Evolutionary conservation across 1,284 basidiomycete genomes (phyloP), one percentile per base, ranked within the genome.

Genomic region (Vanrija sp.): DNA sequence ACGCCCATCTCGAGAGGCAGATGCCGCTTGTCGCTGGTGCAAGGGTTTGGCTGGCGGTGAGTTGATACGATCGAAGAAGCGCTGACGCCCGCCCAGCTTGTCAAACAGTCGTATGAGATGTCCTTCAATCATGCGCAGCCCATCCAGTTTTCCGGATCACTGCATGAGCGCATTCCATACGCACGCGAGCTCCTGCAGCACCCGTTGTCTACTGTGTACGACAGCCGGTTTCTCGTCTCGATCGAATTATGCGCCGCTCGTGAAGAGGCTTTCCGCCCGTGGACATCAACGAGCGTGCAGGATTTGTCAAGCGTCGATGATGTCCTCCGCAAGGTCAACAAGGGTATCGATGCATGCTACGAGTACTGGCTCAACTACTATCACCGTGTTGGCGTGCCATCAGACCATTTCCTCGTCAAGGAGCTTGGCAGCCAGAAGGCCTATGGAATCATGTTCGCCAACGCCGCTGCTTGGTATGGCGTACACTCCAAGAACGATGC

Each of bases 71-170:
- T 28, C 52, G 39, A n/a, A 19, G 12, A 1, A 3, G 9, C 28
- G 16, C 38, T 39, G 25, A 46, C 15, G 29, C 15, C 5, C 15
- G 29, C 15, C 5, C 29, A 52, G 51, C 38, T 52, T 12, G 51
- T 52, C 15, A 52, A 52, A 26, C 51, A 53, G 28, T 38, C 28
- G 14, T 48, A 43, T 26, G 65, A 63, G 38, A 65, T 66, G 60
- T 59, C 62, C 8, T 64, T 55, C 39, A 69, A 66, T 38, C 57
- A 65, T 46, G 64, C 64, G 0, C 46, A 66, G 1, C 48, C 60
- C 6, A 47, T 57, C 1, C 56, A 45, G n/a, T 57, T 57, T 49
- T 42, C 48, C 4, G 38, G 23, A 1, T 58, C 29, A 34, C 43
- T 6, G 51, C 58, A 34, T 44, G 55, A 64, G 6, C 52, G 55